Conservation (phyloP, 2,329 filamentous ascomycete genomes). For the Microcyclosporella mali region DNA sequence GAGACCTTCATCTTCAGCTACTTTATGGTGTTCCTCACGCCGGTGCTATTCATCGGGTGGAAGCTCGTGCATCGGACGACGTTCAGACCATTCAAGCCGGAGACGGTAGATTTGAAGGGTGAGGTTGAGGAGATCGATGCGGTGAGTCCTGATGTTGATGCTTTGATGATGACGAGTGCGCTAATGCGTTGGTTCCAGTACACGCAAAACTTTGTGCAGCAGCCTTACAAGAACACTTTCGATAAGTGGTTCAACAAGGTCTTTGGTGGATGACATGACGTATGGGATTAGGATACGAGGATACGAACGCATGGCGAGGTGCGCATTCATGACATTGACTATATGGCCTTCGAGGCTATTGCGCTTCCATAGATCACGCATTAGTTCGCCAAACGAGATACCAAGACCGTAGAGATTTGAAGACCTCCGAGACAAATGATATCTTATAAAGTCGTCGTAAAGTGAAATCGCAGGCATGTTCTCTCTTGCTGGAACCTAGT, state of each 20-base stretch:
- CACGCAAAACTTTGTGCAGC: constrained; percentile 17
- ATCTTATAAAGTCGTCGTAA: no score
- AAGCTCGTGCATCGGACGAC: constrained; percentile 62
- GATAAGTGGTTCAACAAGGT: constrained; percentile 41
- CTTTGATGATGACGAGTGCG: constrained; percentile 1
- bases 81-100: constrained; percentile 41
- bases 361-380: no score
- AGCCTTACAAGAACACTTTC: constrained; percentile 28
- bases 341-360: no score
- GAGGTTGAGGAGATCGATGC: constrained; percentile 57
- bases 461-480: no score
- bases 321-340: no score
- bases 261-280: constrained; percentile 30
- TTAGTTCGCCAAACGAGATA: no score
- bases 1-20: constrained; percentile 68
- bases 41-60: constrained; percentile 62
- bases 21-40: constrained; percentile 66
- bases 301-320: no score
- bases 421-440: no score
- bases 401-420: no score
- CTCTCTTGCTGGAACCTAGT: no score
- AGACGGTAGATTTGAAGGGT: constrained; percentile 57
- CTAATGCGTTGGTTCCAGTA: constrained; percentile 11
- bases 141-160: constrained; percentile 45
- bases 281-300: neutral